Evolutionary conservation across 805 yeast species (phyloP).

Genomic region (Candida berthetii): DNA sequence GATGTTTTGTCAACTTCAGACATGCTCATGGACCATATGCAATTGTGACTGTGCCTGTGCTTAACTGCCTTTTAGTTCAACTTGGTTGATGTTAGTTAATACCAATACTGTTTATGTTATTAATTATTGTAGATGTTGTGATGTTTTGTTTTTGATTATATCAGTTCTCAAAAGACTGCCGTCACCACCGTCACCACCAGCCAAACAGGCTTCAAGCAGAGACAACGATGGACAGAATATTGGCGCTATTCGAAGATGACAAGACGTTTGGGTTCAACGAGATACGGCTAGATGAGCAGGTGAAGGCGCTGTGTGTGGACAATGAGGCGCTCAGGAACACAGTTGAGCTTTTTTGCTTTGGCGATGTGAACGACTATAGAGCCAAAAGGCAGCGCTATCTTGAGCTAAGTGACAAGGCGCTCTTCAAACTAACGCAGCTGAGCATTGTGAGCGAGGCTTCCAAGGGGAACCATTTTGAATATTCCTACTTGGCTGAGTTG

Average conservation of each 20-base stretch:
- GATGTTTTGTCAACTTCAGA: slow-evolving; percentile 1
- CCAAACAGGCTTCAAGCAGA: no score
- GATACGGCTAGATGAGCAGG: slow-evolving; percentile 6
- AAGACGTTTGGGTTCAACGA: slow-evolving; percentile 18
- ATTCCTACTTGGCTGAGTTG: slow-evolving; percentile 6
- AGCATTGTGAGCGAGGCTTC: slow-evolving; percentile 14
- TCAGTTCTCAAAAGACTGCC: no score
- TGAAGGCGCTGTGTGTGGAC: slow-evolving; percentile 1
- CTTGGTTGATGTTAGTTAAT: no score
- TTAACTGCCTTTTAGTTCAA: no score
- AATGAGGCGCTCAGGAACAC: slow-evolving; percentile 12
- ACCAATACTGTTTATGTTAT: no score
- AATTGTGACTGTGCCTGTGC: no score
- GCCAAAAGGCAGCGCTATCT: slow-evolving; percentile 6
- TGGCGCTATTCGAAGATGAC: slow-evolving; percentile 9
- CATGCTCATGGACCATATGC: no score
- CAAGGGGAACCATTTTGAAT: slow-evolving; percentile 7
- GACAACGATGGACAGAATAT: background rate
- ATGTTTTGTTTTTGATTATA: no score
- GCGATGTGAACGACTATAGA: slow-evolving; percentile 11
- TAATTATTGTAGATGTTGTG: no score
- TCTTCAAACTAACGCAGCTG: slow-evolving; percentile 15
- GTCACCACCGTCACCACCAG: no score
- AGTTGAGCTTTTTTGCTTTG: slow-evolving; percentile 19
- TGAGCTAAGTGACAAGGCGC: slow-evolving; percentile 7